Evolutionary conservation across 805 yeast species (phyloP).

Genomic region (Saccharomyces kudriavzevii): DNA sequence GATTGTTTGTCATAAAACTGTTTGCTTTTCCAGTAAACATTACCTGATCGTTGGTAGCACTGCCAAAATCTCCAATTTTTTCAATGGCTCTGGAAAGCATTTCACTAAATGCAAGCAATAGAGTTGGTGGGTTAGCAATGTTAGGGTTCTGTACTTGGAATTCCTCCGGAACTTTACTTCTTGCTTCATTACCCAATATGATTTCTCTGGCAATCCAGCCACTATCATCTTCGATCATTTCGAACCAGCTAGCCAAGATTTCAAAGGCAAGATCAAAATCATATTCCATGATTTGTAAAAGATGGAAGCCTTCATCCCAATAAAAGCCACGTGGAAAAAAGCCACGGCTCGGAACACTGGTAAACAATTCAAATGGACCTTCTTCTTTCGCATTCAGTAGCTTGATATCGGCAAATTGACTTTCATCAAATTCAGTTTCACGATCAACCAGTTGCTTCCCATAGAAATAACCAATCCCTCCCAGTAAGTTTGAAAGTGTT

Average conservation of each 20-base stretch:
- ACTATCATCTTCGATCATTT: conserved; percentile 63
- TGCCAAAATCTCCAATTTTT: conserved; percentile 7
- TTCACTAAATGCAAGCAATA: conserved; percentile 63
- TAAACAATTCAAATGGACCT: conserved; percentile 70
- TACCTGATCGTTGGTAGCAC: conserved; percentile 17
- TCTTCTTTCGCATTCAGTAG: conserved; percentile 49
- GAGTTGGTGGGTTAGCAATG: conserved; percentile 92
- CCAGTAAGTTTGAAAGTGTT: conserved; percentile 71
- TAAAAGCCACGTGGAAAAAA: conserved; percentile 95
- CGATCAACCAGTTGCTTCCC: conserved; percentile 82
- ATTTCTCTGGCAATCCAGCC: conserved; percentile 98
- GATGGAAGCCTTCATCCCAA: conserved; percentile 98
- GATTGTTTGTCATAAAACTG: conserved; percentile 37
- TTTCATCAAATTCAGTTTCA: conserved; percentile 57
- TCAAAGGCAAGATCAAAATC: conserved; percentile 78
- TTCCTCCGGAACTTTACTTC: conserved; percentile 76
- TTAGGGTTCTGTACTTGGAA: conserved; percentile 81
- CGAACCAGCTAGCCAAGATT: conserved; percentile 80
- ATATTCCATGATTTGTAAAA: conserved; percentile 70
- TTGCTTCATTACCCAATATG: conserved; percentile 83
- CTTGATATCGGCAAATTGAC: conserved; percentile 49
- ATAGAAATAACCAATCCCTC: conserved; percentile 82
- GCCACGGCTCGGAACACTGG: conserved; percentile 85
- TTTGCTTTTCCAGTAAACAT: background rate
- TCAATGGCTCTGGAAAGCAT: conserved; percentile 41